Base-by-base conservation (phyloP, 2,329 filamentous ascomycete genomes). In the Fusarium bulbicola region DNA sequence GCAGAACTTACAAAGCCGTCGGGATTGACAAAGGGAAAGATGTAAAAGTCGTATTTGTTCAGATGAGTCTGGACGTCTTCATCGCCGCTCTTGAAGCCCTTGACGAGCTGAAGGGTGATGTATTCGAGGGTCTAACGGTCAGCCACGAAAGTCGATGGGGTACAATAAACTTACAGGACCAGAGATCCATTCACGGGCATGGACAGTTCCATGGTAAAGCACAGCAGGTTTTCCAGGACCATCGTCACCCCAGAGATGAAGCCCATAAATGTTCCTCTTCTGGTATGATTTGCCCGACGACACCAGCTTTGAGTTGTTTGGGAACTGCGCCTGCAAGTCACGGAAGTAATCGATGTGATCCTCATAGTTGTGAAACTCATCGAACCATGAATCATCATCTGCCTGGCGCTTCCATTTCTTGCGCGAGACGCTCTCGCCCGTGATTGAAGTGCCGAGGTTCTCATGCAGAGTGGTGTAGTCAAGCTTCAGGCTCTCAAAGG, bases 31-130 rank as follows among this genome's bases (percentile, higher is more conserved):
- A 87, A 78, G 5, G 85, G 85, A 59, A 87, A 82, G 78, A 90
- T 85, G 79, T 87, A 89, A 74, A 86, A 89, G 78, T 90, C 88
- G 73, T 88, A 90, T 56, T 84, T 86, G 79, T 90, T 84, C 42
- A 90, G 82, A 64, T 86, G 83, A 3, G 81, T 78, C 56, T 79
- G 81, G 21, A 84, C 80, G 14, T 79, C 76, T 11, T 79, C 74
- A 49, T 84, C 81, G 12, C 77, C 79, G 12, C 74, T 77, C 54
- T 76, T 76, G 59, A 86, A 86, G 34, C 82, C 83, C 18, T 81
- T 81, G 49, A 88, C 77, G 7, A 89, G 80, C 21, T 84, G 80
- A 12, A 82, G 81, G 2, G 85, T 82, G 28, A 88, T 78, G 73
- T 87, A 89, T 73, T 88, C 86, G 18, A 83, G 80, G 12, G 81